Percentiles rank a stretch among this genome's conserved stretches.
Conservation (phyloP, 768 basidiomycete species). For the Russula compacta region DNA sequence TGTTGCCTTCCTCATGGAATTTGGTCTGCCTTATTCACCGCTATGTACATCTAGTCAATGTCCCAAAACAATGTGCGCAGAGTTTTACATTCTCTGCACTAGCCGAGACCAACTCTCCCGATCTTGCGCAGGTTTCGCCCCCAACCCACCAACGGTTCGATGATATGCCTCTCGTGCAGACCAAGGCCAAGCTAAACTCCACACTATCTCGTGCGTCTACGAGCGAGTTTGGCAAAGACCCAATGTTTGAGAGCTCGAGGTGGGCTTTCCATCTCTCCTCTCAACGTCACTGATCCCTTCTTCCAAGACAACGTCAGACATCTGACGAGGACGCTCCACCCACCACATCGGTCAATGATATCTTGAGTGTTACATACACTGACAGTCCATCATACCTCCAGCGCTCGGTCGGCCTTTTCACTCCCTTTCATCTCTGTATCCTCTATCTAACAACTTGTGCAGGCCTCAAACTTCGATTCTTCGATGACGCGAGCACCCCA, state of each 20-base stretch:
- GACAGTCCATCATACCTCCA: constrained; percentile 37
- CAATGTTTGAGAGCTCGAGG: constrained; percentile 75
- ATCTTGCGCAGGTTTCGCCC: constrained; percentile 28
- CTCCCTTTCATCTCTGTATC: background rate
- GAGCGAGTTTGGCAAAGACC: constrained; percentile 73
- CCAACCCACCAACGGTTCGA: constrained; percentile 57
- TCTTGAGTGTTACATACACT: constrained; percentile 47
- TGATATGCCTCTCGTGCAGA: constrained; percentile 65
- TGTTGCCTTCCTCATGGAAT: constrained; percentile 19
- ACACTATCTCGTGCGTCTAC: constrained; percentile 53
- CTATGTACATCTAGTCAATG: constrained; percentile 37
- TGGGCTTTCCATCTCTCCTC: constrained; percentile 25
- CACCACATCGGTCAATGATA: constrained; percentile 63
- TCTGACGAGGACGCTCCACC: constrained; percentile 66
- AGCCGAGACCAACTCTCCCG: background rate
- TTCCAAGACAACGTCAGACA: constrained; percentile 12
- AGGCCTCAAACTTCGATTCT: constrained; percentile 36
- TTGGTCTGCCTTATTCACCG: background rate
- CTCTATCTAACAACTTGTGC: background rate
- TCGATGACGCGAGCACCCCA: constrained; percentile 20
- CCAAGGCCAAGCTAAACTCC: constrained; percentile 74
- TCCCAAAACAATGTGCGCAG: constrained; percentile 48
- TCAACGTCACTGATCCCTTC: background rate
- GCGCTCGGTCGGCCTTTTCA: constrained; percentile 32
- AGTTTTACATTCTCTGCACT: background rate